Conservation (phyloP, 768 basidiomycete genomes). For the Kwoniella sp. region DNA sequence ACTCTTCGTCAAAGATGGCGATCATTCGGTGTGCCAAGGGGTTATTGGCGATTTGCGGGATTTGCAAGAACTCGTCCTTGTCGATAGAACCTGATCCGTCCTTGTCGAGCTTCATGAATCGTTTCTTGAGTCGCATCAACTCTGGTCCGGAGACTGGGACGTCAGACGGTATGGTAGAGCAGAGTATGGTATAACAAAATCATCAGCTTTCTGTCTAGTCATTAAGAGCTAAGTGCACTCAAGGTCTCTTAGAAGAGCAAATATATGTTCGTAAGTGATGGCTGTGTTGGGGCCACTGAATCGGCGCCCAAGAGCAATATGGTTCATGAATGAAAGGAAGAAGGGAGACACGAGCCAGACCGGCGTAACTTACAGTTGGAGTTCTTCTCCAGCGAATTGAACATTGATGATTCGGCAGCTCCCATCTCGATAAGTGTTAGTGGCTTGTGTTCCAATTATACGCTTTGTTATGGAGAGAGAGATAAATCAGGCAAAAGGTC, state of each 20-base stretch:
- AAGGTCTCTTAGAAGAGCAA: too few relatives aligned
- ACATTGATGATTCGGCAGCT: slow-evolving; percentile 74
- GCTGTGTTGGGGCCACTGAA: too few relatives aligned
- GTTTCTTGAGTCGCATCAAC: slow-evolving; percentile 92
- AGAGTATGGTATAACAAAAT: too few relatives aligned
- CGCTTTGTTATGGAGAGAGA: too few relatives aligned
- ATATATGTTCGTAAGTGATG: too few relatives aligned
- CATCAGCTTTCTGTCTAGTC: too few relatives aligned
- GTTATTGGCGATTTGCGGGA: slow-evolving; percentile 98
- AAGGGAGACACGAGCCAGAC: neutral
- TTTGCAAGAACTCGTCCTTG: slow-evolving; percentile 96
- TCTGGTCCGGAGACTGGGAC: slow-evolving; percentile 87
- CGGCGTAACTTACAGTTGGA: slow-evolving; percentile 88
- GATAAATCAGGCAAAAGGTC: too few relatives aligned
- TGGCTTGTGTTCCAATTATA: too few relatives aligned
- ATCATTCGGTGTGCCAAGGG: slow-evolving; percentile 97
- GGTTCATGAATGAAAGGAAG: too few relatives aligned
- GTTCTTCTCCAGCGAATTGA: slow-evolving; percentile 95
- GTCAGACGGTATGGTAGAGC: too few relatives aligned
- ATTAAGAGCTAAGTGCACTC: too few relatives aligned
- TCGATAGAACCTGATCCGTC: slow-evolving; percentile 98
- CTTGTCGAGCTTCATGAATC: slow-evolving; percentile 99
- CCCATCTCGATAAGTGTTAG: slow-evolving; percentile 58
- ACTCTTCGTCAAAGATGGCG: slow-evolving; percentile 99
- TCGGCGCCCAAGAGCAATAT: too few relatives aligned